Evolutionary conservation across 169 alveolate species (phyloP).

Genomic region (Amoebophrya sp.): DNA sequence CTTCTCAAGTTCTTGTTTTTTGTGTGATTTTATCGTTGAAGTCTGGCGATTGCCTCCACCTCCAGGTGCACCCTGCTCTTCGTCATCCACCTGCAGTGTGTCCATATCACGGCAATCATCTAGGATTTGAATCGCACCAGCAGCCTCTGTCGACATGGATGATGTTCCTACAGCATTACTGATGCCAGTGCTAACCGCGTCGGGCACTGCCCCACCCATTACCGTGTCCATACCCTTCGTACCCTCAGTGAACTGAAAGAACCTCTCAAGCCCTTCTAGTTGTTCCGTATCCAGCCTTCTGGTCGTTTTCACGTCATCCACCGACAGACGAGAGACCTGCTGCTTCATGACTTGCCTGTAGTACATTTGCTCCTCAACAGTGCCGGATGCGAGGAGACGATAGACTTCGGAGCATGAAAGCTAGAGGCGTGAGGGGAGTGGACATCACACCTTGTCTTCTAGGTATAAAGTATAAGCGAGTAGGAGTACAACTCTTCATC

Average conservation of each 20-base stretch:
- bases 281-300: neutral
- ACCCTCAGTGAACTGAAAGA: neutral
- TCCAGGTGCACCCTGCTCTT: no score
- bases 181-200: no score
- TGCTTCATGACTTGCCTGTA: conserved; percentile 59
- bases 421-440: no score
- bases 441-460: neutral
- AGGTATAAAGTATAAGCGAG: neutral
- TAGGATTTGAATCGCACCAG: no score
- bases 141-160: no score
- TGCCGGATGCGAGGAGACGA: conserved; percentile 65
- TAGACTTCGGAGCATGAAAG: no score
- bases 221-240: no score
- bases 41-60: no score
- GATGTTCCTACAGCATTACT: no score
- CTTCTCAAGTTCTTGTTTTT: no score
- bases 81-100: neutral
- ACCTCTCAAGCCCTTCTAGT: neutral
- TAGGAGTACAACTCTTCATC: neutral
- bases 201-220: no score
- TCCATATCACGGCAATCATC: neutral
- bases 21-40: no score
- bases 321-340: neutral
- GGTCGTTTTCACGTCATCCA: neutral
- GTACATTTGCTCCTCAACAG: conserved; percentile 67